These are phyloP conservation scores for Apiospora saccharicola DNA, from an alignment of 2,329 filamentous ascomycete species.

Conservation along the genomic window DNA sequence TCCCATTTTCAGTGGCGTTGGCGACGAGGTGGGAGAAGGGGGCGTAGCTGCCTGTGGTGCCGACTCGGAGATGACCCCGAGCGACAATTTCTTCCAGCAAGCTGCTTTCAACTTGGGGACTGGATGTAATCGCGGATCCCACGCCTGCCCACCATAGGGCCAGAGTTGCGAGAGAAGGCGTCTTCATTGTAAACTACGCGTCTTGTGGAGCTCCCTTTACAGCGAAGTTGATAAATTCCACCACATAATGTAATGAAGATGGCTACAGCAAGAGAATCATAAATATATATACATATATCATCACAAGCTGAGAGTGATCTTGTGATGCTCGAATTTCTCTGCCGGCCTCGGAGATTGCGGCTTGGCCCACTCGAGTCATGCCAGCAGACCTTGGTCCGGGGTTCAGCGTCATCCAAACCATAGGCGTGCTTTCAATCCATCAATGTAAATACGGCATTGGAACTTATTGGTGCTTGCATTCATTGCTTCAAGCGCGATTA, in stretches of 20 bases:
- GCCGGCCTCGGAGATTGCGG: slow-evolving; percentile 13
- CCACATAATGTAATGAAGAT: neutral
- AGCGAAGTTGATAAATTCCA: neutral
- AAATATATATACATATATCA: neutral
- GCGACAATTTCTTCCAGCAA: neutral
- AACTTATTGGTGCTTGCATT: too few relatives aligned
- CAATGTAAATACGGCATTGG: too few relatives aligned
- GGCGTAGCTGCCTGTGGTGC: slow-evolving; percentile 1
- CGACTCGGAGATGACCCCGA: neutral
- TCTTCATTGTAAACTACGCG: neutral
- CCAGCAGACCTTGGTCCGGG: neutral
- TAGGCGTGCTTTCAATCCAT: too few relatives aligned
- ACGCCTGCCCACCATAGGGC: neutral
- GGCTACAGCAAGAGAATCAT: too few relatives aligned
- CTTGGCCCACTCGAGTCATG: slow-evolving; percentile 17
- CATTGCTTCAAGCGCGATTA: too few relatives aligned
- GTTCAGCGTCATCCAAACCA: neutral
- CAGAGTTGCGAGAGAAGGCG: neutral
- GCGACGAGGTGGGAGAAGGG: slow-evolving; percentile 8
- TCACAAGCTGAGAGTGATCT: neutral
- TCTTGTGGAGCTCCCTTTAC: neutral
- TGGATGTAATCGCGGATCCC: too few relatives aligned
- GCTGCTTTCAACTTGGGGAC: neutral
- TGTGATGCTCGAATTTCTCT: neutral
- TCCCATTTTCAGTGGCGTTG: neutral